Evolutionary conservation across 331 rosid genomes (phyloP).

Genomic region (Quercus tomentella): DNA sequence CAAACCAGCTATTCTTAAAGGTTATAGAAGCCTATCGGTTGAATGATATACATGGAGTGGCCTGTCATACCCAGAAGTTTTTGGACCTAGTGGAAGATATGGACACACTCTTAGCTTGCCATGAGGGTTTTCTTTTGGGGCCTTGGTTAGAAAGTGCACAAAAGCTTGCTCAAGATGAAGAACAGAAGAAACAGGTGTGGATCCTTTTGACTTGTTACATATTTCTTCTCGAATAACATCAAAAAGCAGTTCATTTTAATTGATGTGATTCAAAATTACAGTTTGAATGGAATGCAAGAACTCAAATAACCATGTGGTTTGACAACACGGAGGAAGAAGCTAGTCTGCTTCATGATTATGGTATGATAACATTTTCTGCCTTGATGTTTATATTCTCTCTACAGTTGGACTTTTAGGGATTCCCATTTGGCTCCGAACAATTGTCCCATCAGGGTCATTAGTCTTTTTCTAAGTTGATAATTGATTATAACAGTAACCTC

Average conservation of each 20-base stretch:
- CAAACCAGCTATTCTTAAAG: constrained; percentile 52
- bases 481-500: not conserved
- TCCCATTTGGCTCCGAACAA: not conserved
- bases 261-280: constrained; percentile 19
- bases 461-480: not conserved
- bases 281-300: constrained; percentile 91
- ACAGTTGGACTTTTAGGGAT: not conserved
- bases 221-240: not conserved
- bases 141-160: constrained; percentile 40
- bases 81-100: constrained; percentile 36
- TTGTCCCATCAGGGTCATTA: not conserved
- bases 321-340: constrained; percentile 70
- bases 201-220: not conserved
- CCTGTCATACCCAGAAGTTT: constrained; percentile 20
- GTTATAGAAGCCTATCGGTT: constrained; percentile 53
- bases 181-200: constrained; percentile 31
- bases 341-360: constrained; percentile 75
- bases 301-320: constrained; percentile 86
- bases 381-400: not conserved
- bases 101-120: constrained; percentile 40
- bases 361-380: constrained; percentile 28
- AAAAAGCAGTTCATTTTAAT: not conserved
- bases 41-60: constrained; percentile 22
- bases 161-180: constrained; percentile 31
- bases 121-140: constrained; percentile 42